Evolutionary conservation across 208 protist species (phyloP), one percentile per base, ranked within the genome.

Genomic region (Trypanosomatidae sp.): DNA sequence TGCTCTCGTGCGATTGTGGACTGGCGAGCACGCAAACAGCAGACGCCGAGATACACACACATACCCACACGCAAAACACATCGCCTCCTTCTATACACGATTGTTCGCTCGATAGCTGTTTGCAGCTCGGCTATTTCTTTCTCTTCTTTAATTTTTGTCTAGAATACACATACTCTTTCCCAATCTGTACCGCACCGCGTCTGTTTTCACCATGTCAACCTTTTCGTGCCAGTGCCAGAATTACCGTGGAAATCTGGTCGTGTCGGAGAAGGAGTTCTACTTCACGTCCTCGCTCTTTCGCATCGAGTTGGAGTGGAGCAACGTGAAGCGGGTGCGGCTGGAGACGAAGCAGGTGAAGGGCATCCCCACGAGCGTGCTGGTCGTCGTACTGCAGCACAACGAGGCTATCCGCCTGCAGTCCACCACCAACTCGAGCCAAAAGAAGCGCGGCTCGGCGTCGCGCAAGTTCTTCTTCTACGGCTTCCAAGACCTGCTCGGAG

Each of bases 321-420:
- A 83, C 69, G 80, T 97, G 50, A 95, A 90, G 72, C 82, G 71
- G 12, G 77, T 92, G 22, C 70, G 70, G 25, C 71, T 93, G 3
- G 89, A 86, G 49, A 94, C 88, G 43, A 89, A 93, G 79, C 77
- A 90, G 49, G 79, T 96, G 30, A 91, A 91, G 53, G 88, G 87
- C 22, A 60, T 76, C 17, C 84, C 91, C 1, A 91, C 82, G 1
- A 91, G 88, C 53, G 87, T 94, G n/a, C 77, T 96, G 2, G 81
- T 86, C n/a, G 74, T 96, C 1, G 79, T 88, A 19, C 53, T 89
- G 66, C 62, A 81, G 58, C 78, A 67, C 43, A 67, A 69, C 47
- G 75, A 81, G 53, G 52, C 76, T 3, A 65, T 74, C 7, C 33
- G 33, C 1, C 52, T 76, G 66, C 62, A 80, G 62, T 28, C 58